Evolutionary conservation across 108 stramenopile genomes (phyloP).

Genomic region (Cyclotella choctawhatcheeana): DNA sequence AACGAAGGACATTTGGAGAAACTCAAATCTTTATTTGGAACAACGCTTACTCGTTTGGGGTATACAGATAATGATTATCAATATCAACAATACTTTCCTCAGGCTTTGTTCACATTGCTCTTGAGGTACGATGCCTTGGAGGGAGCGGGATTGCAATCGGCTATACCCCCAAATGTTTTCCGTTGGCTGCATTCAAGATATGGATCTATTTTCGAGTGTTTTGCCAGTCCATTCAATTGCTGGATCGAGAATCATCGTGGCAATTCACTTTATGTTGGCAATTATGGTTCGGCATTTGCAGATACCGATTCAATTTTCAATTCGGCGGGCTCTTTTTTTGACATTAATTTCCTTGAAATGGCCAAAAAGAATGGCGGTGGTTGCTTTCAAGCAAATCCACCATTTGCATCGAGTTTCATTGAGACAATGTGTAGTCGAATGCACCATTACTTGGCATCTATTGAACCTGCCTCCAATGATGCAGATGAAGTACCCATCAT

Average conservation of each 20-base stretch:
- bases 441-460: slow-evolving; percentile 34
- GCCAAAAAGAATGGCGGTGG: slow-evolving; percentile 38
- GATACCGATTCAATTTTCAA: slow-evolving; percentile 86
- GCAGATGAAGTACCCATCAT: slow-evolving; percentile 62
- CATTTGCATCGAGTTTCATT: slow-evolving; percentile 85
- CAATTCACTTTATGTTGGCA: slow-evolving; percentile 19
- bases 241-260: slow-evolving; percentile 54
- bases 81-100: slow-evolving; percentile 39
- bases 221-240: slow-evolving; percentile 92
- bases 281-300: slow-evolving; percentile 71
- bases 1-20: slow-evolving; percentile 69
- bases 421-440: slow-evolving; percentile 66
- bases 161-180: slow-evolving; percentile 74
- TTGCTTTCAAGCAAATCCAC: slow-evolving; percentile 90
- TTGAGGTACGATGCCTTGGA: slow-evolving; percentile 79
- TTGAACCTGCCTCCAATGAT: neutral
- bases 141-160: slow-evolving; percentile 90
- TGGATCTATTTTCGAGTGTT: slow-evolving; percentile 83
- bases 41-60: slow-evolving; percentile 4
- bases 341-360: slow-evolving; percentile 49
- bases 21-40: slow-evolving; percentile 59
- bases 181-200: slow-evolving; percentile 69
- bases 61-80: slow-evolving; percentile 5
- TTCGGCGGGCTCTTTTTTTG: slow-evolving; percentile 81
- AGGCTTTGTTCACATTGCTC: slow-evolving; percentile 64